phyloP scores from a whole-genome alignment of 257 asterid species.

The Coffea canephora region DNA sequence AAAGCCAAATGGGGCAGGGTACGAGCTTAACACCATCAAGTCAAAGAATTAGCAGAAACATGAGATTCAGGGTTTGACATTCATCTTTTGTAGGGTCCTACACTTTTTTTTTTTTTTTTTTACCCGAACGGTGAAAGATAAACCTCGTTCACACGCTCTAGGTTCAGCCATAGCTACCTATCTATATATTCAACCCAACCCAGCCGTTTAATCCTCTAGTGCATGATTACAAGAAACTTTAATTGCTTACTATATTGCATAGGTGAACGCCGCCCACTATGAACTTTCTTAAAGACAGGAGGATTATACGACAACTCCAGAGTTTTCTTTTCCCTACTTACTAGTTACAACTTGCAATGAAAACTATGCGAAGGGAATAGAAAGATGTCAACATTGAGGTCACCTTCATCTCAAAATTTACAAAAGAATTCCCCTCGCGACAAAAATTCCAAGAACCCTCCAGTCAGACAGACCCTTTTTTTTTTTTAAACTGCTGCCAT shows the following conservation, averaged over 20 bases:
- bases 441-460: constrained; percentile 32
- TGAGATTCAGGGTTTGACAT: background rate
- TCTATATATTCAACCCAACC: background rate
- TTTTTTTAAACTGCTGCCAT: constrained; percentile 25
- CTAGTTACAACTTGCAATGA: constrained; percentile 41
- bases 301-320: constrained; percentile 35
- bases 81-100: background rate
- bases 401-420: constrained; percentile 45
- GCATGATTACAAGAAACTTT: background rate
- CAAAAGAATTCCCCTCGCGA: constrained; percentile 42
- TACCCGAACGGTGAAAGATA: background rate
- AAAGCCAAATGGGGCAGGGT: no score
- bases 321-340: constrained; percentile 12
- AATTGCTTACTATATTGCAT: background rate
- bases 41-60: background rate
- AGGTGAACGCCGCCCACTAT: background rate
- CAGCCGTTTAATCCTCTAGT: background rate
- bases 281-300: background rate
- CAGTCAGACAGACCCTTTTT: constrained; percentile 51
- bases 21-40: background rate
- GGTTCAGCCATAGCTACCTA: background rate
- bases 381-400: constrained; percentile 22
- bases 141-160: background rate
- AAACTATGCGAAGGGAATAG: constrained; percentile 32
- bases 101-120: background rate